Conservation (phyloP, 306 rosid species). For the Sicyos baderoa region DNA sequence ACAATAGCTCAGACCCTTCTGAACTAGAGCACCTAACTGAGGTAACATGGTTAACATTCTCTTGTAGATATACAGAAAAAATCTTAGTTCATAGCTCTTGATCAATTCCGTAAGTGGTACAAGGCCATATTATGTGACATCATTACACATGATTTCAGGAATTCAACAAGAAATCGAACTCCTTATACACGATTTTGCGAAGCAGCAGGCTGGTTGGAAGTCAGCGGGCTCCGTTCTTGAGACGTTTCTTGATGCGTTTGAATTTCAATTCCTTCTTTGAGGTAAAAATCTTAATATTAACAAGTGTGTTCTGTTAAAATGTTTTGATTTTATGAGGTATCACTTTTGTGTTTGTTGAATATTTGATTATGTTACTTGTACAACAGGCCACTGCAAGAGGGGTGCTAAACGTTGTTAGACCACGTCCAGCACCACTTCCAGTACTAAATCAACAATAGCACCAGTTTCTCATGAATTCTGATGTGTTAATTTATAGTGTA, state of each 20-base stretch:
- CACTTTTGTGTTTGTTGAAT: constrained; percentile 14
- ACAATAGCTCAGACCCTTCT: constrained; percentile 57
- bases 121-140: neutral
- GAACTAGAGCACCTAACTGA: constrained; percentile 83
- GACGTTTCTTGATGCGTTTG: constrained; percentile 84
- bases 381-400: constrained; percentile 87
- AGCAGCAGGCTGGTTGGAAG: constrained; percentile 98
- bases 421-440: constrained; percentile 59
- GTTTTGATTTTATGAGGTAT: constrained; percentile 1
- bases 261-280: constrained; percentile 84
- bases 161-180: constrained; percentile 96
- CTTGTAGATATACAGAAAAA: neutral
- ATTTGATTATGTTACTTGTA: neutral
- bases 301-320: neutral
- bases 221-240: constrained; percentile 84
- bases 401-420: constrained; percentile 76
- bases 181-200: constrained; percentile 84
- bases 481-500: too few relatives aligned
- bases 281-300: constrained; percentile 32
- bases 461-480: neutral
- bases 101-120: neutral
- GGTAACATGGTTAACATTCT: constrained; percentile 35
- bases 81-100: neutral
- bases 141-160: constrained; percentile 37
- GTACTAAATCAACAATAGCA: constrained; percentile 53